Base-by-base conservation (phyloP, 2,329 filamentous ascomycete genomes). In the Aplosporella prunicola region DNA sequence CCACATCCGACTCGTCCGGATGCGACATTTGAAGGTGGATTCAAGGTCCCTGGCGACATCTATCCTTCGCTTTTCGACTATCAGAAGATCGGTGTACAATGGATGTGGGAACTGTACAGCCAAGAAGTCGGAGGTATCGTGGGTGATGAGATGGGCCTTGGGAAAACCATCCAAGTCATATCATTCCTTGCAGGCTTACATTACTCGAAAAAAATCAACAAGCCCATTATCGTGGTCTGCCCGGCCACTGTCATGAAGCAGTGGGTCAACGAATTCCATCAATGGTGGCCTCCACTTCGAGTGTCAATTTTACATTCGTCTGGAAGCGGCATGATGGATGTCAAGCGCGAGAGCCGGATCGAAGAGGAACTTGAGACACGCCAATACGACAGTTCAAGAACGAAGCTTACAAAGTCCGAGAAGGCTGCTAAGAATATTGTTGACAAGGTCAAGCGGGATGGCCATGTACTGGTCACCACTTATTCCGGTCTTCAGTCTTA, bases 241-340 rank as follows among this genome's bases (percentile, higher is more conserved):
- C 91, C 91, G 2, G 89, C 89, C 3, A 98, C 91, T 0, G 82
- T 98, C 16, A 80, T 98, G 64, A 82, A 86, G 43, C 91, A 98
- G 57, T 98, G 91, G 91, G 91, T 95, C 9, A 93, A 93, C 46
- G 91, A 98, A 54, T 96, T 98, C 50, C 93, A 98, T 61, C 78
- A 81, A 9, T 98, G 93, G 93, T 98, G 93, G 93, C 91, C 91
- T n/a, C 81, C 91, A n/a, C 68, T 98, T 20, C 76, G 93, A 27
- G 91, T 98, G 5, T 93, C 88, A 0, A 96, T 98, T 44, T 60
- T 98, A 32, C 91, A 98, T 56, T 86, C 86, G 1, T 95, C 91
- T 4, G 91, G 91, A 3, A 96, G 87, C 56, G 93, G 91, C 13
- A 96, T 98, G 89, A 66, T 95, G 36, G 87, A 93, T 46, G 68